Base-by-base conservation (phyloP, 2,329 filamentous ascomycete genomes). In the Aspergillus quadricinctus region DNA sequence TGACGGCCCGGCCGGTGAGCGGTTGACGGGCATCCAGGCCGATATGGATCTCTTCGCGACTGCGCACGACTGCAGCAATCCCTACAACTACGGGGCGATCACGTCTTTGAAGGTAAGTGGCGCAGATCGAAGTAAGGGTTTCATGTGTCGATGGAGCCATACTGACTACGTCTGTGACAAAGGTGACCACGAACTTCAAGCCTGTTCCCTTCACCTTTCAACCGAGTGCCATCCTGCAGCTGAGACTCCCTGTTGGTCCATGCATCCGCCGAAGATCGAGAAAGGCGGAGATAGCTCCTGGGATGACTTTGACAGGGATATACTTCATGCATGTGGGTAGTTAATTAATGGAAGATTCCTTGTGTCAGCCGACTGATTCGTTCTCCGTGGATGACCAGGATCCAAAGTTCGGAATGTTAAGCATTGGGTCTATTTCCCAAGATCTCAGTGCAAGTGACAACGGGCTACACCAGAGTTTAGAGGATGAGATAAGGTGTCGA, bases 241-340 rank as follows among this genome's bases (percentile, higher is more conserved):
- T 63, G 37, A 59, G 53, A 48, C 41, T 63, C 4, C 63, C 58
- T 29, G 41, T 46, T 19, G 56, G 50, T 1, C 52, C 58, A 46
- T 55, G 51, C n/a, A 28, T 56, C 5, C 55, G 46, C 25, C 52
- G 52, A 40, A 60, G 37, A 43, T 21, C 53, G 2, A 57, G 41
- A 49, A 62, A 54, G 29, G 48, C 57, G 6, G 49, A 56, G 35
- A 58, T 64, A 11, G 27, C 37, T 10, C 51, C 53, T 4, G 61
- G 55, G 7, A 55, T 41, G 14, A 63, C 63, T 11, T 57, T 65
- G 40, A 65, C 59, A 10, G 63, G 63, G 31, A 56, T 65, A 52
- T 64, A 62, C 48, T 53, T 61, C 21, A 64, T 60, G 54, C 56
- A 63, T 53, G 62, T 64, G 58, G 37, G 60, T 59, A 17, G 14